phyloP scores from a whole-genome alignment of 371 early-diverging fungal species.

The Mortierella sp. region DNA sequence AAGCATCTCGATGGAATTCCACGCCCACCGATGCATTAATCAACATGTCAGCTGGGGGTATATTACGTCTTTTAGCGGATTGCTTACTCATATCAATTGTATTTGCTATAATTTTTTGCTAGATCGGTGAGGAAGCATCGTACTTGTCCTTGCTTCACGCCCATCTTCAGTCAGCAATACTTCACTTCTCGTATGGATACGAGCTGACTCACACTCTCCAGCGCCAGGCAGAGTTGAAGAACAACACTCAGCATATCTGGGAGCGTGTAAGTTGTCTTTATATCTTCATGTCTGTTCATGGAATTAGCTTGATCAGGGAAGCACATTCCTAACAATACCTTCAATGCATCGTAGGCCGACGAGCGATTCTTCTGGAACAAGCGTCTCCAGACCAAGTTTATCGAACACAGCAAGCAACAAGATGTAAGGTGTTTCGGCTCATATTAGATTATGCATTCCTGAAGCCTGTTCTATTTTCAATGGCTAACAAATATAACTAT shows the following conservation, averaged over 20 bases:
- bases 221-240: constrained; percentile 65
- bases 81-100: neutral
- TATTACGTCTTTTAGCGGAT: no score
- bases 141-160: constrained; percentile 80
- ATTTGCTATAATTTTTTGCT: neutral
- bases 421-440: constrained; percentile 56
- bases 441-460: constrained; percentile 73
- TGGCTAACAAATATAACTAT: no score
- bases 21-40: neutral
- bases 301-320: neutral
- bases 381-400: constrained; percentile 73
- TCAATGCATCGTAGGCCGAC: constrained; percentile 69
- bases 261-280: constrained; percentile 28
- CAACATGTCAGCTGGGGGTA: neutral
- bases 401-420: constrained; percentile 60
- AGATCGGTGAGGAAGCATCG: constrained; percentile 80
- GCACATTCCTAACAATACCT: neutral
- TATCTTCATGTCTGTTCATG: no score
- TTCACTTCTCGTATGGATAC: constrained; percentile 89
- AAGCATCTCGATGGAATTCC: neutral
- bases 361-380: constrained; percentile 94
- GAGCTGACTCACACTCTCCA: constrained; percentile 91
- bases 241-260: constrained; percentile 31
- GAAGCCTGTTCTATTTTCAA: no score
- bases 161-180: constrained; percentile 75